These are phyloP conservation scores for Talaromyces proteolyticus DNA, from an alignment of 495 filamentous ascomycete genomes.

Conservation along the genomic window DNA sequence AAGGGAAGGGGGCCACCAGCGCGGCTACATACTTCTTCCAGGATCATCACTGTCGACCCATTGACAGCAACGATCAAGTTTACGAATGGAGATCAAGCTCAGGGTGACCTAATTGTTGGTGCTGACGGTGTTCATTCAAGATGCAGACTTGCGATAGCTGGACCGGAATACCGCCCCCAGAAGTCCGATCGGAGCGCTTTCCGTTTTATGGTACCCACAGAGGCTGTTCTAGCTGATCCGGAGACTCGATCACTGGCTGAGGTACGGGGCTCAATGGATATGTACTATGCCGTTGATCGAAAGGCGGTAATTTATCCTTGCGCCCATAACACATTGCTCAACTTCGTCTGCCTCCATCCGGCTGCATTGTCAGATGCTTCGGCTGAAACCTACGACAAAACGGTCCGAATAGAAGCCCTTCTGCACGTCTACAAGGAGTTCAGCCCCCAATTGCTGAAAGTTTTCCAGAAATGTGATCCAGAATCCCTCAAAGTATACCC, in stretches of 20 bases:
- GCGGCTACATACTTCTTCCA: constrained; percentile 32
- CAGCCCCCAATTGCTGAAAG: constrained; percentile 32
- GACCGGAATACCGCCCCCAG: constrained; percentile 12
- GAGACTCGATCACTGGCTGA: constrained; percentile 33
- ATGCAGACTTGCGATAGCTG: constrained; percentile 15
- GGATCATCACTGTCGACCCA: constrained; percentile 37
- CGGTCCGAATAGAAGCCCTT: constrained; percentile 37
- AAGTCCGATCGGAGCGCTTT: constrained; percentile 15
- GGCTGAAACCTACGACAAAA: constrained; percentile 39
- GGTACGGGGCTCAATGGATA: constrained; percentile 31
- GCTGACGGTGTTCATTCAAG: constrained; percentile 47
- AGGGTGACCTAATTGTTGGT: constrained; percentile 38
- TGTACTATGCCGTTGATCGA: constrained; percentile 46
- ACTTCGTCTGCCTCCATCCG: constrained; percentile 2
- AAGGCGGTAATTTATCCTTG: constrained; percentile 54
- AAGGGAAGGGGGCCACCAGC: constrained; percentile 28
- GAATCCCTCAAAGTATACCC: constrained; percentile 50
- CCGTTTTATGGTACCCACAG: constrained; percentile 18
- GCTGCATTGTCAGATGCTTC: constrained; percentile 19
- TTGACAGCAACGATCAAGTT: constrained; percentile 29
- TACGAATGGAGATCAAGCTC: constrained; percentile 20
- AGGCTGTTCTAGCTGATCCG: constrained; percentile 29
- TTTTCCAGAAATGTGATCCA: constrained; percentile 43
- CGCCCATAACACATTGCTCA: neutral
- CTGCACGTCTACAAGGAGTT: constrained; percentile 46